phyloP scores from a whole-genome alignment of 495 filamentous ascomycete genomes.

The Lasiosphaeriaceae sp. region DNA sequence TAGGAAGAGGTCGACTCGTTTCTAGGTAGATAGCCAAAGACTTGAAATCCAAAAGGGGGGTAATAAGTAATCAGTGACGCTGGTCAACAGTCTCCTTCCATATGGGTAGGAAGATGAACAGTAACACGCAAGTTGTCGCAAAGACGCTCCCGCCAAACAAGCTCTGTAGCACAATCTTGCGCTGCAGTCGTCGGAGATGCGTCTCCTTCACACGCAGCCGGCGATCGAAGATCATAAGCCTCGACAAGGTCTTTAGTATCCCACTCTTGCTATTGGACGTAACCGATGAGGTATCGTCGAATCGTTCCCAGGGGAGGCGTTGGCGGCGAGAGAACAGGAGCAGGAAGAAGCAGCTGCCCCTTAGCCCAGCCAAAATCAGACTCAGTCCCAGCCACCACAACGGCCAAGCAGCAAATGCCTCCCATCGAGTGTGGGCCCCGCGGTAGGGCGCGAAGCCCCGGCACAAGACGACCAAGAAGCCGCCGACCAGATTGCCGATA shows the following conservation, averaged over 20 bases:
- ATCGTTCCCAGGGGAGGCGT: slow-evolving; percentile 38
- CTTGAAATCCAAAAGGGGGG: not conserved
- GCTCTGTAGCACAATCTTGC: slow-evolving; percentile 40
- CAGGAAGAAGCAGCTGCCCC: slow-evolving; percentile 41
- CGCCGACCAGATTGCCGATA: slow-evolving; percentile 26
- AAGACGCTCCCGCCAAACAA: slow-evolving; percentile 33
- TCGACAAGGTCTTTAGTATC: slow-evolving; percentile 22
- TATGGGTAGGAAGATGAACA: slow-evolving; percentile 39
- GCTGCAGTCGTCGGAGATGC: slow-evolving; percentile 34
- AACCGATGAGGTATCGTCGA: slow-evolving; percentile 26
- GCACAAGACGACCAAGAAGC: slow-evolving; percentile 31
- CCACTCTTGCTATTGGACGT: slow-evolving; percentile 1
- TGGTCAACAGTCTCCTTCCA: slow-evolving; percentile 30
- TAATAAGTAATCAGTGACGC: not conserved
- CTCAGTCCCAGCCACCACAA: slow-evolving; percentile 38
- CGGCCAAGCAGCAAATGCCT: slow-evolving; percentile 35
- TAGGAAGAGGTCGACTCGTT: no score
- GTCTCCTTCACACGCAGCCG: slow-evolving; percentile 38
- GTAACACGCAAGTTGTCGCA: slow-evolving; percentile 27
- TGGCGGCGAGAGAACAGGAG: slow-evolving; percentile 38
- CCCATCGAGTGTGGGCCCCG: slow-evolving; percentile 32
- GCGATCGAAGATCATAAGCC: slow-evolving; percentile 42
- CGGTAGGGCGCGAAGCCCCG: slow-evolving; percentile 30
- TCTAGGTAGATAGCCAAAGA: not conserved
- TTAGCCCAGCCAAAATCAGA: slow-evolving; percentile 31